Base-by-base conservation (phyloP, 2,329 filamentous ascomycete genomes). In the Pyrenophora graminea region DNA sequence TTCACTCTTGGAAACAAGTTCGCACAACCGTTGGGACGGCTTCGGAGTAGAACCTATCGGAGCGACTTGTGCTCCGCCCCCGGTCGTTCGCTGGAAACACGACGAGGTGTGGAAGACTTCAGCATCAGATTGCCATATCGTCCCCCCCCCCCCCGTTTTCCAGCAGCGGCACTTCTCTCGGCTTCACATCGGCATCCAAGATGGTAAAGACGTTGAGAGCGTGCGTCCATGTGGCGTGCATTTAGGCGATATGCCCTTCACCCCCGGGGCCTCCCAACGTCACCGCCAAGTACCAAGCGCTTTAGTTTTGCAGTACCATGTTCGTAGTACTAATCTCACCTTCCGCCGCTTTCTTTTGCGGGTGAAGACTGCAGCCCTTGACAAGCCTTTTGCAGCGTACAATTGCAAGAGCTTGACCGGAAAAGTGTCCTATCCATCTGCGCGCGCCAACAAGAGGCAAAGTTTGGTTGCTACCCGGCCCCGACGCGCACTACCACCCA, bases 241-340 rank as follows among this genome's bases (percentile, higher is more conserved):
- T 42, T 48, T 40, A 48, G 39, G 33, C 48, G 38, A 42, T 15
- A 8, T 30, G 27, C 19, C 31, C 21, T 32, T 33, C 33, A 15
- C 12, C 15, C 44, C 38, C 33, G 25, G 38, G 39, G 25, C 48
- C 33, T 47, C 39, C 19, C 25, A 51, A 51, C 48, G 48, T 51
- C 48, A 51, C 42, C 30, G 48, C 48, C 48, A 51, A 51, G 48
- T 39, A 48, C 48, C 44, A 51, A 51, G 48, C 38, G 21, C 44
- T 51, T 51, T 51, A 51, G 48, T 38, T 39, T 48, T 18, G 39
- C 34, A 36, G 48, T 42, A 34, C 39, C 32, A 46, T 36, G 36
- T 39, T 51, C 44, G 34, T 51, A 33, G 34, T 30, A 48, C 48
- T 34, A 48, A 37, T 41, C 44, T 41, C 45, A 25, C 25, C 19